Conservation (phyloP, 2,329 filamentous ascomycete genomes). For the Penicillium sp. region DNA sequence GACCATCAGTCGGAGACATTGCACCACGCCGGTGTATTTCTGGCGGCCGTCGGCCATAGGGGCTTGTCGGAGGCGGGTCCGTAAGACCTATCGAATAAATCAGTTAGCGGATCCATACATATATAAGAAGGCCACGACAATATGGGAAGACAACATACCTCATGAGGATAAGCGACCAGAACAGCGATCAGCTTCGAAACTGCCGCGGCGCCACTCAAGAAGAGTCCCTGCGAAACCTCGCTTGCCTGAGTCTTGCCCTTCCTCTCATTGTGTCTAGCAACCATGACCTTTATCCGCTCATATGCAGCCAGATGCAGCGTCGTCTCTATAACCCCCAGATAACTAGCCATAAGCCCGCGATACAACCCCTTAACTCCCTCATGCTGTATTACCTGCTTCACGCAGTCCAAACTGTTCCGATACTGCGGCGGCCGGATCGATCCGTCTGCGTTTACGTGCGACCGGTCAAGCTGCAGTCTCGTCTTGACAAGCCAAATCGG, state of each 20-base stretch:
- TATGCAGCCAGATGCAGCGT: conserved; percentile 43
- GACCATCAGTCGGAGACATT: conserved; percentile 40
- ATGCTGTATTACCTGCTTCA: conserved; percentile 75
- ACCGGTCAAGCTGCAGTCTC: conserved; percentile 62
- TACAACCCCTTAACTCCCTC: conserved; percentile 89
- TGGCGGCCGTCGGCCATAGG: conserved; percentile 39
- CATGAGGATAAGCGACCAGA: conserved; percentile 42
- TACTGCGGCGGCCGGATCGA: conserved; percentile 39
- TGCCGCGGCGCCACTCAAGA: conserved; percentile 38
- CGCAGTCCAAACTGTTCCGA: conserved; percentile 69
- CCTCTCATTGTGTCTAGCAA: conserved; percentile 23
- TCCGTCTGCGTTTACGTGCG: conserved; percentile 32
- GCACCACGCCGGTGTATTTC: conserved; percentile 43
- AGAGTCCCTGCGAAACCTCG: conserved; percentile 24
- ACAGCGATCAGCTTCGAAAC: conserved; percentile 41
- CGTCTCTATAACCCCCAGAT: conserved; percentile 43
- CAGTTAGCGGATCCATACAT: not conserved
- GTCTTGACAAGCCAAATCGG: conserved; percentile 65
- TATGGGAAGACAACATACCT: conserved; percentile 28
- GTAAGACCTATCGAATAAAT: conserved; percentile 35
- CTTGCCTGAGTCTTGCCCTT: conserved; percentile 20
- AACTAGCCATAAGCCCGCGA: conserved; percentile 79
- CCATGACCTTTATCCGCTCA: conserved; percentile 39
- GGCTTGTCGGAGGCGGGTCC: conserved; percentile 42
- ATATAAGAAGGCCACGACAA: not conserved